Evolutionary conservation across 1,284 basidiomycete genomes (phyloP).

Genomic region (Ceratobasidium sp.): DNA sequence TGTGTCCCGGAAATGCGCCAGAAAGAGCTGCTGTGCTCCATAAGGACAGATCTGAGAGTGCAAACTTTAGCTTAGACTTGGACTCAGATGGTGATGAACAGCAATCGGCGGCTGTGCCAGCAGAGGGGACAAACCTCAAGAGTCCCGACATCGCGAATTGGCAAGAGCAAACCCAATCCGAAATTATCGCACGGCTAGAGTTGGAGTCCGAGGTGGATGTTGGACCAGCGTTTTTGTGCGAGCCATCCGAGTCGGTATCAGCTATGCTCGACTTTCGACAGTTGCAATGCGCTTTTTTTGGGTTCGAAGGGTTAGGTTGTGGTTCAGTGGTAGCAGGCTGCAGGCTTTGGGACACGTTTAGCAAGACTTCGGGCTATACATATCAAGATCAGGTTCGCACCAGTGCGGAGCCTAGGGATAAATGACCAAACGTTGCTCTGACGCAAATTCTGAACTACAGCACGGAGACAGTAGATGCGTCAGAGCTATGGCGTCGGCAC

Average conservation of each 20-base stretch:
- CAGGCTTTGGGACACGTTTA: slow-evolving; percentile 18
- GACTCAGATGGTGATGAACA: slow-evolving; percentile 1
- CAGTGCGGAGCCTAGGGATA: too few relatives aligned
- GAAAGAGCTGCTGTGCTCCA: slow-evolving; percentile 38
- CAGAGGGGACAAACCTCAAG: neutral
- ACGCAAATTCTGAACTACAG: neutral
- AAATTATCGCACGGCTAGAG: neutral
- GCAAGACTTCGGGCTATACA: slow-evolving; percentile 35
- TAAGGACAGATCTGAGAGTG: slow-evolving; percentile 44
- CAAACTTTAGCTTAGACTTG: slow-evolving; percentile 42
- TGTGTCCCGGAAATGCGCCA: slow-evolving; percentile 32
- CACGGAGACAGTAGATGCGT: neutral
- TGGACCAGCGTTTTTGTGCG: neutral
- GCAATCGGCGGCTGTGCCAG: slow-evolving; percentile 21
- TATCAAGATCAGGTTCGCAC: too few relatives aligned
- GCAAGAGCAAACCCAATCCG: slow-evolving; percentile 10
- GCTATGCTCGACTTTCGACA: too few relatives aligned
- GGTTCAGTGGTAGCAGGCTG: neutral
- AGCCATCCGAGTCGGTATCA: slow-evolving; percentile 1
- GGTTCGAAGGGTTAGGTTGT: neutral
- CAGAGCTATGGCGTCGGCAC: neutral
- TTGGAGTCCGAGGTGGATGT: neutral
- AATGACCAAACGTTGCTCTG: too few relatives aligned
- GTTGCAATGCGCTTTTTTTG: slow-evolving; percentile 30
- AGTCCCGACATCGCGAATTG: neutral